Evolutionary conservation across 371 early-diverging fungal genomes (phyloP).

Genomic region (Choanephora cucurbitarum): DNA sequence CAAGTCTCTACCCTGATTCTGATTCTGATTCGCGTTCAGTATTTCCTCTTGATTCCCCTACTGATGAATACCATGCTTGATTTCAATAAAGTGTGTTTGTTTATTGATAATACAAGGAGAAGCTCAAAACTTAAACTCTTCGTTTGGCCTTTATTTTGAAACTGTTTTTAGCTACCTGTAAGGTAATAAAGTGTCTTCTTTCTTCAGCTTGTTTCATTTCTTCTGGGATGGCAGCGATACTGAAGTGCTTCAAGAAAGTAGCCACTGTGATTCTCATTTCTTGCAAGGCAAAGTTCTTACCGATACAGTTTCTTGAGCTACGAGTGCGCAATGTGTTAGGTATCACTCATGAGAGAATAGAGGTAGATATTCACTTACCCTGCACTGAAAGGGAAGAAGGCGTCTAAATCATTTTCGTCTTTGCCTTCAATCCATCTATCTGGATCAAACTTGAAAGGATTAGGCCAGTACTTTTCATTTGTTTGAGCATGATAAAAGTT

Average conservation of each 20-base stretch:
- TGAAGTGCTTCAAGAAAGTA: conserved; percentile 33
- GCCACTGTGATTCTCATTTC: conserved; percentile 50
- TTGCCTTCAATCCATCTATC: conserved; percentile 35
- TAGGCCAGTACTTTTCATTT: conserved; percentile 29
- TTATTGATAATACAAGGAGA: too few relatives aligned
- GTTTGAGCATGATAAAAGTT: conserved; percentile 24
- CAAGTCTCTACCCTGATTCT: conserved; percentile 4
- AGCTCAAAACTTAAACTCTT: conserved; percentile 10
- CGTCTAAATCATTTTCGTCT: conserved; percentile 24
- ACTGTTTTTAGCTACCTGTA: conserved; percentile 27
- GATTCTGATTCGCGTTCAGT: conserved; percentile 9
- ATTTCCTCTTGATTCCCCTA: background rate
- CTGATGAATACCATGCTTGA: too few relatives aligned
- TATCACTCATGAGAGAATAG: too few relatives aligned
- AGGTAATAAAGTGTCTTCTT: conserved; percentile 28
- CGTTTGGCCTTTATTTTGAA: conserved; percentile 29
- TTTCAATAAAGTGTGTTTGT: too few relatives aligned
- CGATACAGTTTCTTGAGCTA: conserved; percentile 53
- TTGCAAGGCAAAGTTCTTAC: conserved; percentile 51
- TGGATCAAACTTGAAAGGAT: conserved; percentile 27
- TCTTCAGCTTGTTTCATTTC: conserved; percentile 30
- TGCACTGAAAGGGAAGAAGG: conserved; percentile 46
- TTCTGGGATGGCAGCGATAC: conserved; percentile 25
- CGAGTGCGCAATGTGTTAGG: background rate
- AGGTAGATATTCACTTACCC: conserved; percentile 31